Percentiles rank a stretch among this genome's conserved stretches.
Conservation (phyloP, 2,329 filamentous ascomycete genomes). For the Sclerotinia nivalis region DNA sequence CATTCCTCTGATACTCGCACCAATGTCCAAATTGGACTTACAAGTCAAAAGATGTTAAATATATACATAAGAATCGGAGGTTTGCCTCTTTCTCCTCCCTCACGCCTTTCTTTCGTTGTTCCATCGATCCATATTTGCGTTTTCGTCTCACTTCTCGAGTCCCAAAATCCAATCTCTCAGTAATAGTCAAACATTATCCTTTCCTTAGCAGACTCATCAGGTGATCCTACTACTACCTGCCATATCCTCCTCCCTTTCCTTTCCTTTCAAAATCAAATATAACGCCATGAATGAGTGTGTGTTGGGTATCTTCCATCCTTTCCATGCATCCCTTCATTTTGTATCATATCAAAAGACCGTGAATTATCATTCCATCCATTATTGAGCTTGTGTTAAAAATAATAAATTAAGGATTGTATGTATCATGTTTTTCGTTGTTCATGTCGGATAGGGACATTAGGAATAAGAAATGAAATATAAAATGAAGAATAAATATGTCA, state of each 20-base stretch:
- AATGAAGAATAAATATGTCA: not conserved
- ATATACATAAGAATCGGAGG: too few relatives aligned
- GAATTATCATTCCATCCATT: not conserved
- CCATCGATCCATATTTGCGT: too few relatives aligned
- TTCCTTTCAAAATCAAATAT: not conserved
- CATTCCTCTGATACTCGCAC: too few relatives aligned
- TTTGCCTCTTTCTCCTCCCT: too few relatives aligned
- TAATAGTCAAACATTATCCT: conserved; percentile 19
- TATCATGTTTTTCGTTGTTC: not conserved
- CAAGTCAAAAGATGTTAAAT: too few relatives aligned
- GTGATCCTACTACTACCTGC: not conserved
- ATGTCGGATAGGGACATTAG: not conserved
- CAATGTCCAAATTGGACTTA: too few relatives aligned
- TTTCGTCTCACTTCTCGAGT: too few relatives aligned
- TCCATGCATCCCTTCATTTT: not conserved
- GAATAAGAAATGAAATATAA: not conserved
- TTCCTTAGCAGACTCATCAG: not conserved
- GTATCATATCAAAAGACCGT: not conserved
- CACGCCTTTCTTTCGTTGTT: too few relatives aligned
- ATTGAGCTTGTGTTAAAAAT: not conserved
- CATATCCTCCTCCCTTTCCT: not conserved
- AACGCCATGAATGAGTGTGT: conserved; percentile 6
- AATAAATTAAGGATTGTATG: not conserved
- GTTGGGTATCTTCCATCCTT: not conserved
- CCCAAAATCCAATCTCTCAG: not conserved